A percentile compares a stretch with the other conserved stretches of the same genome.
Evolutionary conservation across 352 stramenopile genomes (phyloP).

Genomic region (Globisporangium rhizosaccharum): DNA sequence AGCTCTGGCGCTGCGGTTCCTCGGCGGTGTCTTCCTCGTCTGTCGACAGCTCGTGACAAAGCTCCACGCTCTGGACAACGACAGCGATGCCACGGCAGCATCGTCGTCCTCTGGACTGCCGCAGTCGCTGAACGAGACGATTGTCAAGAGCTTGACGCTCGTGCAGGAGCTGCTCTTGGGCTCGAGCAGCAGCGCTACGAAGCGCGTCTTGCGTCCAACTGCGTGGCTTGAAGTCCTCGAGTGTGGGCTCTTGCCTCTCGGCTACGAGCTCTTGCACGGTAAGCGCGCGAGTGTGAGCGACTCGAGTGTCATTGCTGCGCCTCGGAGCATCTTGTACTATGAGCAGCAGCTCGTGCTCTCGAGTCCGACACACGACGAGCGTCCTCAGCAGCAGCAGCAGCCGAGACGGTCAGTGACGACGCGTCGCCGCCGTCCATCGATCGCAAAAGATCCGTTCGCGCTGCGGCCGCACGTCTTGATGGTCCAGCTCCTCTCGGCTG

Average conservation of each 20-base stretch:
- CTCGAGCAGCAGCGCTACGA: constrained; percentile 15
- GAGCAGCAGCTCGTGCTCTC: constrained; percentile 29
- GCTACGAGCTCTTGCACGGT: constrained; percentile 46
- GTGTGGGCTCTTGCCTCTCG: constrained; percentile 49
- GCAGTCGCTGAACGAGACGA: constrained; percentile 27
- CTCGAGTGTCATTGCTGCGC: neutral
- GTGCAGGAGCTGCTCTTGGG: constrained; percentile 50
- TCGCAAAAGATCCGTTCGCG: constrained; percentile 54
- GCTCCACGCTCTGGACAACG: constrained; percentile 8
- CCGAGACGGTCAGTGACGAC: neutral
- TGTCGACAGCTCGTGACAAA: constrained; percentile 33
- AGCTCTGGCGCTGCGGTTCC: constrained; percentile 28
- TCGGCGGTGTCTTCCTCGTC: constrained; percentile 53
- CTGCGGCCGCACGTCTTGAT: constrained; percentile 53
- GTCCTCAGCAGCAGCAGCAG: neutral
- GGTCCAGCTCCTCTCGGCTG: constrained; percentile 54
- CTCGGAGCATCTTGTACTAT: constrained; percentile 39
- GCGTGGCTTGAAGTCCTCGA: constrained; percentile 61
- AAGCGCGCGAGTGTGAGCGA: constrained; percentile 2
- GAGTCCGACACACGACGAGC: neutral
- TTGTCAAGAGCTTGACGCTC: constrained; percentile 38
- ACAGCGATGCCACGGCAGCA: neutral
- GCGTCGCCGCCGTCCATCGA: constrained; percentile 38
- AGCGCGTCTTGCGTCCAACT: constrained; percentile 26
- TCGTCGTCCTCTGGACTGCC: neutral